phyloP scores from a whole-genome alignment of 306 rosid genomes.

The Vigna nakashimae region DNA sequence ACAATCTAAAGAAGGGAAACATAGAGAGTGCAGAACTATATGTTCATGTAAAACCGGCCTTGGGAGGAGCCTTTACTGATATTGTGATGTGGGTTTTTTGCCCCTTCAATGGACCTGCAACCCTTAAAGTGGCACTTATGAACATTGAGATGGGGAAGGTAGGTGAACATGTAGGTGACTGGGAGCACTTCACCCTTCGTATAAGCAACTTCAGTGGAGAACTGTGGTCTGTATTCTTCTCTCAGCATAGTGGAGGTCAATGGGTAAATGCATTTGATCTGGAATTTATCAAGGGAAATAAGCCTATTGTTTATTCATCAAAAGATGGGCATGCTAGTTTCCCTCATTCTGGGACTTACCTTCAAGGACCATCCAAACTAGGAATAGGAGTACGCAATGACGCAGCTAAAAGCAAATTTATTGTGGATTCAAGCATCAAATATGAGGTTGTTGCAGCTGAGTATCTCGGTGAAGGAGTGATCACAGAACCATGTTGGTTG shows the following conservation, averaged over 20 bases:
- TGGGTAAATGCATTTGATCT: slow-evolving; percentile 78
- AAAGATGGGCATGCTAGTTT: slow-evolving; percentile 89
- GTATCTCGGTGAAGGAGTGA: slow-evolving; percentile 74
- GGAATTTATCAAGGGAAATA: slow-evolving; percentile 77
- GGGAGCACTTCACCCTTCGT: slow-evolving; percentile 98
- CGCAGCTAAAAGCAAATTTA: slow-evolving; percentile 67
- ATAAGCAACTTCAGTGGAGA: slow-evolving; percentile 88
- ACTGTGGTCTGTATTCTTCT: slow-evolving; percentile 83
- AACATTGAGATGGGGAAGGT: slow-evolving; percentile 73
- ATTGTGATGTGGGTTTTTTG: slow-evolving; percentile 94
- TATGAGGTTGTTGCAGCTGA: slow-evolving; percentile 83
- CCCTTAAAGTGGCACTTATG: slow-evolving; percentile 70
- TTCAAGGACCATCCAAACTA: slow-evolving; percentile 80
- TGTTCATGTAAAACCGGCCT: slow-evolving; percentile 88
- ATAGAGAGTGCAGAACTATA: slow-evolving; percentile 75
- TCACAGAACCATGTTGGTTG: slow-evolving; percentile 90
- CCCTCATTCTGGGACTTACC: slow-evolving; percentile 81
- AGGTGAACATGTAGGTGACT: slow-evolving; percentile 91
- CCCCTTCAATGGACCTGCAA: slow-evolving; percentile 91
- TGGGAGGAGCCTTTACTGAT: slow-evolving; percentile 92
- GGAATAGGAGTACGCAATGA: slow-evolving; percentile 88
- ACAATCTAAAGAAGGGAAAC: slow-evolving; percentile 64
- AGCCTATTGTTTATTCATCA: slow-evolving; percentile 84
- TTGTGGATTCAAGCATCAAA: slow-evolving; percentile 73
- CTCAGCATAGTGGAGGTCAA: slow-evolving; percentile 89